A percentile compares a stretch with the other conserved stretches of the same genome.
These are phyloP conservation scores for Fragaria ananassa DNA, from an alignment of 306 rosid species.

Conservation along the genomic window DNA sequence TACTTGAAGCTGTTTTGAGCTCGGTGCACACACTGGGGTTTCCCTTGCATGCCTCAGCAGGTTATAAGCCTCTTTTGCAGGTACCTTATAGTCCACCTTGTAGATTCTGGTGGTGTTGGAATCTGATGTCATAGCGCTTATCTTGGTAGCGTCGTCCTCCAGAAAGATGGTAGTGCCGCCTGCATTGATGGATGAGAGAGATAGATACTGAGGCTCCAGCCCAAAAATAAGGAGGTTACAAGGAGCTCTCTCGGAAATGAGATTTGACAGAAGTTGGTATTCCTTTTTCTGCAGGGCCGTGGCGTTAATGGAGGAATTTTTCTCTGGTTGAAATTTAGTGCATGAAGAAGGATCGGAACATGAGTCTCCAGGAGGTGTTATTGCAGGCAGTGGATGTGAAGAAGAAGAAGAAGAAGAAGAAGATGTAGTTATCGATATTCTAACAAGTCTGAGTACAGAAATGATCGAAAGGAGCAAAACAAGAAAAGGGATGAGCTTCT, in stretches of 20 bases:
- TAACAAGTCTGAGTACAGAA: constrained; percentile 60
- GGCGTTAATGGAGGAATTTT: constrained; percentile 26
- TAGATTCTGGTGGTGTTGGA: constrained; percentile 48
- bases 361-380: constrained; percentile 31
- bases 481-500: constrained; percentile 61
- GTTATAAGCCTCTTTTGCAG: constrained; percentile 66
- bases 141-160: constrained; percentile 48
- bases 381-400: constrained; percentile 33
- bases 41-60: constrained; percentile 70
- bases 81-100: constrained; percentile 48
- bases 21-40: constrained; percentile 47
- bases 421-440: constrained; percentile 43
- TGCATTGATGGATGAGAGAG: constrained; percentile 60
- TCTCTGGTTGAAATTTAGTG: constrained; percentile 20
- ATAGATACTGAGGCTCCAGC: constrained; percentile 55
- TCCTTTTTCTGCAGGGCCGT: constrained; percentile 50
- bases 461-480: constrained; percentile 57
- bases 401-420: constrained; percentile 39
- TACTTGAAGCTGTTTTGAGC: constrained; percentile 39
- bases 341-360: constrained; percentile 24
- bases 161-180: constrained; percentile 76
- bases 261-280: constrained; percentile 50
- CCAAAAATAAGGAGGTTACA: constrained; percentile 93
- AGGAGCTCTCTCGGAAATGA: constrained; percentile 61
- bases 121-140: constrained; percentile 31